Percentiles rank a stretch among this genome's conserved stretches.
These are phyloP conservation scores for Coemansia sp. DNA, from an alignment of 192 early-diverging fungal genomes.

Conservation along the genomic window DNA sequence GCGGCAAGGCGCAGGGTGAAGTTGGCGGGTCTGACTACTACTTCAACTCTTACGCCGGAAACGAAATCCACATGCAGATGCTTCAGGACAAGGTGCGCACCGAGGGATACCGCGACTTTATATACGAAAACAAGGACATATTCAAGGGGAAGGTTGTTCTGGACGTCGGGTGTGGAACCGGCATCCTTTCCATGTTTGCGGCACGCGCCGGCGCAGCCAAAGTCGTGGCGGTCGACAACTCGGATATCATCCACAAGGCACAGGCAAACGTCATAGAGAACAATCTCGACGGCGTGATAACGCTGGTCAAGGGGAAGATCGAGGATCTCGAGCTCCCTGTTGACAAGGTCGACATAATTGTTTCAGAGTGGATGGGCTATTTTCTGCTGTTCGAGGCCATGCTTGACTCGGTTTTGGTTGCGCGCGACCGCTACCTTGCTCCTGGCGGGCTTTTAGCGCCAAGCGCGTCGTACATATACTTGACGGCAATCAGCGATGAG, in stretches of 20 bases:
- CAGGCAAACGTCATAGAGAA: slow-evolving; percentile 78
- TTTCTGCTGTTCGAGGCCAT: slow-evolving; percentile 96
- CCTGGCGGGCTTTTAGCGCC: slow-evolving; percentile 94
- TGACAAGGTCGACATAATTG: slow-evolving; percentile 88
- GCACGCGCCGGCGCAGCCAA: slow-evolving; percentile 91
- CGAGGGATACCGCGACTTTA: slow-evolving; percentile 93
- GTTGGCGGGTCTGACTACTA: slow-evolving; percentile 56
- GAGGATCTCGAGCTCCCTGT: slow-evolving; percentile 66
- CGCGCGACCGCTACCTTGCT: slow-evolving; percentile 88
- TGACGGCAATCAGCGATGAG: slow-evolving; percentile 84
- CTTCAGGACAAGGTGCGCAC: slow-evolving; percentile 94
- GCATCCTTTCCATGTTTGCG: slow-evolving; percentile 96
- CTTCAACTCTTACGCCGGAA: slow-evolving; percentile 52
- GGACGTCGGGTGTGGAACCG: slow-evolving; percentile 95
- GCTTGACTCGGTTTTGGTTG: slow-evolving; percentile 60
- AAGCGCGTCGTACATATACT: slow-evolving; percentile 83
- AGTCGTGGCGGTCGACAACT: slow-evolving; percentile 83
- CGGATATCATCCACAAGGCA: slow-evolving; percentile 58
- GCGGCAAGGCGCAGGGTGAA: not conserved
- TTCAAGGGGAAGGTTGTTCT: slow-evolving; percentile 87
- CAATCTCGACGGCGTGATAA: slow-evolving; percentile 78
- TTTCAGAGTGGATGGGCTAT: slow-evolving; percentile 97
- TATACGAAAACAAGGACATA: slow-evolving; percentile 76
- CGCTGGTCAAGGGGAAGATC: slow-evolving; percentile 90
- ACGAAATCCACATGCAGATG: slow-evolving; percentile 88